These are phyloP conservation scores for Acer campestre DNA, from an alignment of 345 rosid species.

Conservation along the genomic window DNA sequence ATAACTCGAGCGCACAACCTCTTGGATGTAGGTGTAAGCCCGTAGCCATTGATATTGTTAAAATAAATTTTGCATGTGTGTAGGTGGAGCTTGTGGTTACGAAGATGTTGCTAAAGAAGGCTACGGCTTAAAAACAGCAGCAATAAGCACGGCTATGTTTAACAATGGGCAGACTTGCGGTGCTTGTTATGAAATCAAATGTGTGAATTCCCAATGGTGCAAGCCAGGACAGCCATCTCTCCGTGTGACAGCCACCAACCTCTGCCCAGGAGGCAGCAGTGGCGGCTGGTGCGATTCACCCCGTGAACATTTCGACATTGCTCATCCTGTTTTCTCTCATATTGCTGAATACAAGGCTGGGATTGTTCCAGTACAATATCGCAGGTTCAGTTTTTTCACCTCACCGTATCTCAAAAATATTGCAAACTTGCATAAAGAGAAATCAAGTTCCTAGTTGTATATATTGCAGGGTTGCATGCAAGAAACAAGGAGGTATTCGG, in stretches of 20 bases:
- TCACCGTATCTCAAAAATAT: background rate
- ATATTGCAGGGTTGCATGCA: constrained; percentile 67
- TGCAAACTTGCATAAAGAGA: background rate
- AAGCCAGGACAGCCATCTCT: constrained; percentile 53
- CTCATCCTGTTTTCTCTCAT: constrained; percentile 56
- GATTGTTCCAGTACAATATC: constrained; percentile 61
- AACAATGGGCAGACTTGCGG: constrained; percentile 51
- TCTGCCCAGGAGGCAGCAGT: constrained; percentile 63
- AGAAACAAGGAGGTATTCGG: constrained; percentile 70
- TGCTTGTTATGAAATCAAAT: constrained; percentile 55
- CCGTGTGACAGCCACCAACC: constrained; percentile 71
- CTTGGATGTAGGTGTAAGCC: too few species aligned
- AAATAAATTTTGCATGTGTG: constrained; percentile 36
- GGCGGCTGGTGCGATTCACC: constrained; percentile 90
- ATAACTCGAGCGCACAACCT: too few species aligned
- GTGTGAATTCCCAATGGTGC: constrained; percentile 49
- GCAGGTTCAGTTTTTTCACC: constrained; percentile 40
- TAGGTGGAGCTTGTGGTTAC: constrained; percentile 63
- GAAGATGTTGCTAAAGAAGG: constrained; percentile 44
- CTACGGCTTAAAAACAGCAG: constrained; percentile 49
- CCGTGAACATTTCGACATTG: constrained; percentile 68
- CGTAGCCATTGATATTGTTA: background rate
- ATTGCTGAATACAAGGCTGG: constrained; percentile 63
- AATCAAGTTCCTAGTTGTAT: background rate
- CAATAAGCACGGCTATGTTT: constrained; percentile 49